These are phyloP conservation scores for Metarhizium sp. DNA, from an alignment of 2,329 filamentous ascomycete species.

Conservation along the genomic window DNA sequence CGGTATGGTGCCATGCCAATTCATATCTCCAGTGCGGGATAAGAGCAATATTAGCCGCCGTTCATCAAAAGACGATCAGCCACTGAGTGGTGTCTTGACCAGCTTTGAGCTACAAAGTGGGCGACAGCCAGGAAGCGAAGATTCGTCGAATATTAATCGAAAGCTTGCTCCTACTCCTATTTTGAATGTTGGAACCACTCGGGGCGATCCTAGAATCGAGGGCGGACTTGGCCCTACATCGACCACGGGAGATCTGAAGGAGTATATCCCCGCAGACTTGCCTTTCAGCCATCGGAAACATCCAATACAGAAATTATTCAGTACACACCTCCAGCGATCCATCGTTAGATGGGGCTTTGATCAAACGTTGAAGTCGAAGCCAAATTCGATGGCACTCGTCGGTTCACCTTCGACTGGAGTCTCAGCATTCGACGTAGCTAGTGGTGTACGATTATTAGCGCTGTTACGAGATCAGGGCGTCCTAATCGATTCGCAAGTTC, in stretches of 20 bases:
- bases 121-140: background rate
- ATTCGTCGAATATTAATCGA: background rate
- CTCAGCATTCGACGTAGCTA: constrained; percentile 22
- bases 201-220: background rate
- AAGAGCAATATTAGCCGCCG: background rate
- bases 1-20: background rate
- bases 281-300: constrained; percentile 31
- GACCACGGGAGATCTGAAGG: constrained; percentile 1
- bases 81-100: background rate
- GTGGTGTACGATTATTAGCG: constrained; percentile 26
- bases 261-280: constrained; percentile 30
- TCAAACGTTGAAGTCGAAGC: constrained; percentile 18
- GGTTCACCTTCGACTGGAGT: constrained; percentile 7
- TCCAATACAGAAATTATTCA: constrained; percentile 38
- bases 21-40: background rate
- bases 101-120: background rate
- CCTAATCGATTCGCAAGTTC: constrained; percentile 21
- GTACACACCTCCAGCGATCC: constrained; percentile 24
- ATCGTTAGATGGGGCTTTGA: constrained; percentile 39
- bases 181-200: background rate
- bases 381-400: constrained; percentile 8
- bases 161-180: background rate
- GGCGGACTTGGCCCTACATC: background rate
- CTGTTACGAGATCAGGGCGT: constrained; percentile 25
- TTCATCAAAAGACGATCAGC: background rate